A percentile compares a stretch with the other conserved stretches of the same genome.
Evolutionary conservation across 768 basidiomycete species (phyloP).

Genomic region (Rhizopogon vinicolor): DNA sequence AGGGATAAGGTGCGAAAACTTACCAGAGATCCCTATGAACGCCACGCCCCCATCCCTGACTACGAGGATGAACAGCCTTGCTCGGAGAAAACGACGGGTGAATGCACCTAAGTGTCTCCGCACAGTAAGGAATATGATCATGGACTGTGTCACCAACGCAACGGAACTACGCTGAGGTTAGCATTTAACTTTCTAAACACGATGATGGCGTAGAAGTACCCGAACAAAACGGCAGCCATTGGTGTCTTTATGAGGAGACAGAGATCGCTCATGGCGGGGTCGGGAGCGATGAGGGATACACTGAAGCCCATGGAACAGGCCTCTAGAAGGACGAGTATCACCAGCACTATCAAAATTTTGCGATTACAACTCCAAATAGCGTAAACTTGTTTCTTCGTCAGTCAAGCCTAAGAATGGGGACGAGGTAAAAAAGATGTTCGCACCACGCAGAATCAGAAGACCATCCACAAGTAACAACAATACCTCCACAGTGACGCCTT

Average conservation of each 20-base stretch:
- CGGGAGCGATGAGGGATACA: constrained; percentile 1
- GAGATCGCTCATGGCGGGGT: constrained; percentile 7
- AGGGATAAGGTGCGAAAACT: not conserved
- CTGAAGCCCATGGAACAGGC: not conserved
- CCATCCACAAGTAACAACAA: constrained; percentile 14
- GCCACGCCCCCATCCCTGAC: constrained; percentile 18
- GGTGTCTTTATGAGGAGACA: constrained; percentile 7
- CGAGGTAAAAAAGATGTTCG: not conserved
- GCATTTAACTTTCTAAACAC: not conserved
- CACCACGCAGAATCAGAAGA: constrained; percentile 19
- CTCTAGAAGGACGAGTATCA: constrained; percentile 10
- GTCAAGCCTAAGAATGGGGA: not conserved
- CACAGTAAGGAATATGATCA: constrained; percentile 15
- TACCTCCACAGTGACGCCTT: constrained; percentile 7
- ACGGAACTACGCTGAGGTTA: not conserved
- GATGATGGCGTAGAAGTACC: not conserved
- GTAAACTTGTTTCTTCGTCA: constrained; percentile 11
- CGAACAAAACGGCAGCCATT: constrained; percentile 2
- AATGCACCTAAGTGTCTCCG: constrained; percentile 10
- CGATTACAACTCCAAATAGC: constrained; percentile 10
- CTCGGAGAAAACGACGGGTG: not conserved
- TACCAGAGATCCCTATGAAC: constrained; percentile 12
- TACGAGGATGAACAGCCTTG: constrained; percentile 9
- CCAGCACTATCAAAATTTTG: not conserved
- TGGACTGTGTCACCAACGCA: constrained; percentile 1